phyloP scores from a whole-genome alignment of 2,329 filamentous ascomycete genomes.

The Neofusicoccum sp. region DNA sequence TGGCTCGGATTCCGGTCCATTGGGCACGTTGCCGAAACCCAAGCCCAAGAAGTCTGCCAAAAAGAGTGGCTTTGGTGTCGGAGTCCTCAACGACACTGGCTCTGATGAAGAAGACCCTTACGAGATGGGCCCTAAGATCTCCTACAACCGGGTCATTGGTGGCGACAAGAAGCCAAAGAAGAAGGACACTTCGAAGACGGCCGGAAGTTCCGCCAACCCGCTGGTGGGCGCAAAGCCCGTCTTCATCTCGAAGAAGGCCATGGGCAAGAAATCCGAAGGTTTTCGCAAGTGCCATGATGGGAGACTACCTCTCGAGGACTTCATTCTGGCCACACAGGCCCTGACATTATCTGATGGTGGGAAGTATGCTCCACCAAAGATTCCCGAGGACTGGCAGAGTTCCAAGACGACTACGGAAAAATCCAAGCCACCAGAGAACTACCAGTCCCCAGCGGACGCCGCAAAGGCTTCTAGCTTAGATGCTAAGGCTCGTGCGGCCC shows the following conservation, averaged over 20 bases:
- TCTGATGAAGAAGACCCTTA: slow-evolving; percentile 96
- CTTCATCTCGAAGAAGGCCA: slow-evolving; percentile 71
- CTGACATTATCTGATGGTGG: slow-evolving; percentile 45
- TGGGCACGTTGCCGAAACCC: slow-evolving; percentile 36
- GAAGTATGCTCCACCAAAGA: slow-evolving; percentile 65
- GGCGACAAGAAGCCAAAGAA: slow-evolving; percentile 75
- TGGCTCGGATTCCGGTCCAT: not conserved
- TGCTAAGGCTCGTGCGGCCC: slow-evolving; percentile 72
- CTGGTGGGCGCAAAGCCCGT: slow-evolving; percentile 68
- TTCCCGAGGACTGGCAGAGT: slow-evolving; percentile 75
- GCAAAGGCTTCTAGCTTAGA: slow-evolving; percentile 77
- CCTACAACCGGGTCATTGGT: slow-evolving; percentile 80
- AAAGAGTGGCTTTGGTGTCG: slow-evolving; percentile 81
- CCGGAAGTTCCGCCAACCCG: slow-evolving; percentile 62
- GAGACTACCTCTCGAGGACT: slow-evolving; percentile 76
- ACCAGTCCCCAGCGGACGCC: slow-evolving; percentile 72
- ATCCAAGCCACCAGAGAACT: slow-evolving; percentile 34
- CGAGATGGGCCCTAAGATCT: slow-evolving; percentile 86
- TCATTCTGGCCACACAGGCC: slow-evolving; percentile 64
- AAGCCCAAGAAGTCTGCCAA: slow-evolving; percentile 51
- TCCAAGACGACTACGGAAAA: slow-evolving; percentile 48
- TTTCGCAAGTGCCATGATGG: slow-evolving; percentile 81
- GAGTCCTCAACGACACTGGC: slow-evolving; percentile 86
- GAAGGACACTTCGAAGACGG: slow-evolving; percentile 31
- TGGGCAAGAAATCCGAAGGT: slow-evolving; percentile 45